Conservation (phyloP, 495 filamentous ascomycete genomes). For the Penicillium desertorum region DNA sequence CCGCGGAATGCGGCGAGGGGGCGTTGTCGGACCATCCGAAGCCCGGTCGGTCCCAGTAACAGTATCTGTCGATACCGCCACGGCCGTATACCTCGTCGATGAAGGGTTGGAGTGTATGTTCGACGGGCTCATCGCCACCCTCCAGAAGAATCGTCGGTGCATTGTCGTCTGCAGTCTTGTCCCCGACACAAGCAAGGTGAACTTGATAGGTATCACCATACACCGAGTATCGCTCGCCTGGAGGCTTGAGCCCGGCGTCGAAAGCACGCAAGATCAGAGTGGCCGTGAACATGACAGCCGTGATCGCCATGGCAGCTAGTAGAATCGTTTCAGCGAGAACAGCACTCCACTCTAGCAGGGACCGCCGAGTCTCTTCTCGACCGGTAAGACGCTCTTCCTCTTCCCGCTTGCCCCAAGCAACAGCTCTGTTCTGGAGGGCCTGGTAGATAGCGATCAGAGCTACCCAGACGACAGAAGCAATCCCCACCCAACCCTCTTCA, state of each 20-base stretch:
- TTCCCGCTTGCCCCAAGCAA: conserved; percentile 85
- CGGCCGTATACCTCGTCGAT: conserved; percentile 61
- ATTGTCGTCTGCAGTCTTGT: conserved; percentile 47
- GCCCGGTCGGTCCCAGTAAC: conserved; percentile 93
- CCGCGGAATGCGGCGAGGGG: conserved; percentile 86
- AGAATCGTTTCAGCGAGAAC: conserved; percentile 75
- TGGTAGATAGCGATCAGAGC: conserved; percentile 62
- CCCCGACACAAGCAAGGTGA: conserved; percentile 81
- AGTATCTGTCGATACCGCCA: conserved; percentile 80
- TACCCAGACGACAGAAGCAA: conserved; percentile 79
- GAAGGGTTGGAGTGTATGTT: conserved; percentile 69
- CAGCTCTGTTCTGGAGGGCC: conserved; percentile 63
- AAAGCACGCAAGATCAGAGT: conserved; percentile 74
- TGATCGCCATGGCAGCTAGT: conserved; percentile 62
- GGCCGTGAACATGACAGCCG: conserved; percentile 69
- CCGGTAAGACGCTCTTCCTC: conserved; percentile 93
- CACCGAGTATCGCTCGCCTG: conserved; percentile 73
- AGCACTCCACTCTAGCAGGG: conserved; percentile 76
- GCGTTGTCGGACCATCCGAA: conserved; percentile 90
- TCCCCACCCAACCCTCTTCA: conserved; percentile 89
- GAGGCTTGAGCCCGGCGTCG: conserved; percentile 67
- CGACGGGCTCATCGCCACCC: conserved; percentile 74
- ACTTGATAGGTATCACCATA: conserved; percentile 79
- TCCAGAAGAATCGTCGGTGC: conserved; percentile 76
- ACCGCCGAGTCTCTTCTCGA: conserved; percentile 79